Conservation (phyloP, 352 stramenopile species). For the Globisporangium nodosum region DNA sequence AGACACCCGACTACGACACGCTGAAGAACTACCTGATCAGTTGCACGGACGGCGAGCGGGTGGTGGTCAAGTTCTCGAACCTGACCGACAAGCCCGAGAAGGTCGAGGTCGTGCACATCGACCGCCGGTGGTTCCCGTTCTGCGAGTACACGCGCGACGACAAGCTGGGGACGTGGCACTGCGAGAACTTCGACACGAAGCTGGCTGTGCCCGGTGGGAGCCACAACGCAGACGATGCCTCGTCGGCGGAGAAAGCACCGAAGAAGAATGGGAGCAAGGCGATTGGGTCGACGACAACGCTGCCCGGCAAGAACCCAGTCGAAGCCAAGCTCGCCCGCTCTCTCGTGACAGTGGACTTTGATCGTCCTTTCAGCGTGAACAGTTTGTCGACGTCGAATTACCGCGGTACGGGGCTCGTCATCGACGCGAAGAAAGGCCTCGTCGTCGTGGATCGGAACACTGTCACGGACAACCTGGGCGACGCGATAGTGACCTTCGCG, state of each 20-base stretch:
- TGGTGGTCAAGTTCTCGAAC: constrained; percentile 84
- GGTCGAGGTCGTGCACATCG: constrained; percentile 83
- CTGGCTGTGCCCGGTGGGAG: not conserved
- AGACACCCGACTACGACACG: constrained; percentile 81
- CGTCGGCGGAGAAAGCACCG: constrained; percentile 11
- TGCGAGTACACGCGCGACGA: constrained; percentile 79
- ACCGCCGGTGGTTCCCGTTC: constrained; percentile 90
- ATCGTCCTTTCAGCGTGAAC: constrained; percentile 83
- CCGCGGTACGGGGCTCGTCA: constrained; percentile 81
- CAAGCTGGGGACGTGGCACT: constrained; percentile 73
- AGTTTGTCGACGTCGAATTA: constrained; percentile 84
- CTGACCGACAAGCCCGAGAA: constrained; percentile 73
- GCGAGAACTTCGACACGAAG: constrained; percentile 44
- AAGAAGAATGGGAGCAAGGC: constrained; percentile 22
- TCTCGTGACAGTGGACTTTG: constrained; percentile 81
- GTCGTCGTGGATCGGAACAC: constrained; percentile 92
- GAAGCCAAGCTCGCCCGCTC: constrained; percentile 81
- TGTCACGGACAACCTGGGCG: constrained; percentile 82
- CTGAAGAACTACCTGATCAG: constrained; percentile 75
- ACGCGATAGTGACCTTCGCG: constrained; percentile 88
- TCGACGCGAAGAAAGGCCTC: constrained; percentile 81
- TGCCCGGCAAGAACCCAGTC: constrained; percentile 76
- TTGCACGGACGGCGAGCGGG: constrained; percentile 70
- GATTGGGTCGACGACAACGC: constrained; percentile 72
- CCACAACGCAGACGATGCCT: constrained; percentile 4